Base-by-base conservation (phyloP, 2,329 filamentous ascomycete genomes). In the Paecilomyces formosus region DNA sequence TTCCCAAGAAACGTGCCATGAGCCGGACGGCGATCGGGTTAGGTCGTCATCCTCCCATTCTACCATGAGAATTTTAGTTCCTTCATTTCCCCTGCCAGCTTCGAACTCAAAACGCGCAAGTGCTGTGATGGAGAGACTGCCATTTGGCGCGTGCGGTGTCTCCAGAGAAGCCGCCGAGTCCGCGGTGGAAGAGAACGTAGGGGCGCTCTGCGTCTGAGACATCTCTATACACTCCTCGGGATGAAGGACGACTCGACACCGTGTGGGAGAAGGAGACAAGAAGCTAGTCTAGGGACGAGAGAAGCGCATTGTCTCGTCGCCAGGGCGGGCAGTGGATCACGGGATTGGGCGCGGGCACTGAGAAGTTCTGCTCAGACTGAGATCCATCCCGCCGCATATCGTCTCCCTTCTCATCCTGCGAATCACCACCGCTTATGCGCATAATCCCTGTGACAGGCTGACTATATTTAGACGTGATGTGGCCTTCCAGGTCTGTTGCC, bases 1-100 rank as follows among this genome's bases (percentile, higher is more conserved):
- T 50, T 92, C 85, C 91, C 92, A 96, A 1, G 85, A 88, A 21
- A 96, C 86, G 59, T 88, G 83, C 91, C 91, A 96, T 60, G 81
- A 82, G 2, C 81, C 82, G 0, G 68, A 69, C 15, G 79, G 63
- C 11, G 74, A 74, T 55, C 77, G 74, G 2, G 76, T 80, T 50
- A 76, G 72, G 60, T 81, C 77, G 63, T 83, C 82, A 56, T 87
- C 84, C 70, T 90, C 86, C 92, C 92, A 96, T 73, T 96, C 91
- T 45, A 96, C 87, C 90, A 96, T 94, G 66, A 96, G 78, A 62
- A 96, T 87, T 78, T 96, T 96, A 62, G 90, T 95, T 49, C 91
- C 91, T 63, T 92, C 88, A 67, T 90, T 90, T 55, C 85, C 88
- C 71, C 83, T 84, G 35, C 86, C 88, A 0, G 84, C 80, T 74